These are phyloP conservation scores for Fusarium sublunatum DNA, from an alignment of 2,329 filamentous ascomycete species.

Conservation along the genomic window DNA sequence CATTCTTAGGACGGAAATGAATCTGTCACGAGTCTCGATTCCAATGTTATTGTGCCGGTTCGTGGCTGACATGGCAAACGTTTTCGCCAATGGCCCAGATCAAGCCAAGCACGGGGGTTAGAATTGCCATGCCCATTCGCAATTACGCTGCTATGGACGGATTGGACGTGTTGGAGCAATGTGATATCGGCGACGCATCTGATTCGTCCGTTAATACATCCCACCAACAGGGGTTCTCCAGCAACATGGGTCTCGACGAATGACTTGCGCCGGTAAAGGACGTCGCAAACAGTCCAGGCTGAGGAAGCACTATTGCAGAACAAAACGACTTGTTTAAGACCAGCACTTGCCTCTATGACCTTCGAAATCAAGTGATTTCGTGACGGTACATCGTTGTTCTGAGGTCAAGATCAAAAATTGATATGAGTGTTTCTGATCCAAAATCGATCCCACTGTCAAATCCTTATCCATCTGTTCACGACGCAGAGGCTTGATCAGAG, in stretches of 20 bases:
- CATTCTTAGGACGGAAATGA: not conserved
- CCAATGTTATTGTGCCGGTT: slow-evolving; percentile 2
- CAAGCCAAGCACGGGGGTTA: slow-evolving; percentile 37
- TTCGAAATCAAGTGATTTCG: slow-evolving; percentile 27
- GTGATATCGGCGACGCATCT: slow-evolving; percentile 40
- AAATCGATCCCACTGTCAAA: not conserved
- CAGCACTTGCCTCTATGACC: slow-evolving; percentile 3
- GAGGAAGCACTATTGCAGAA: slow-evolving; percentile 5
- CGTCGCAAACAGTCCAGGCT: slow-evolving; percentile 22
- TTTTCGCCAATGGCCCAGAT: slow-evolving; percentile 40
- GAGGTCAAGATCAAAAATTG: not conserved
- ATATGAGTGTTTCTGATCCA: not conserved
- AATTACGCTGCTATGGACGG: slow-evolving; percentile 15
- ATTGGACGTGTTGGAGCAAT: slow-evolving; percentile 39
- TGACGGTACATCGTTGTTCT: not conserved
- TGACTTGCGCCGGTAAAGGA: slow-evolving; percentile 11
- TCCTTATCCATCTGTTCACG: not conserved
- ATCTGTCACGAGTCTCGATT: slow-evolving; percentile 18
- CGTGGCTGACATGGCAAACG: slow-evolving; percentile 5
- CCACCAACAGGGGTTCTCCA: slow-evolving; percentile 23
- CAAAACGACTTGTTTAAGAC: slow-evolving; percentile 4
- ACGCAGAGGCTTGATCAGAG: not conserved
- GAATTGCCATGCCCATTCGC: slow-evolving; percentile 39
- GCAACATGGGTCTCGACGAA: slow-evolving; percentile 31
- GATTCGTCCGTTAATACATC: slow-evolving; percentile 35